phyloP scores from a whole-genome alignment of 257 asterid genomes.

The Linderniella brevidens region DNA sequence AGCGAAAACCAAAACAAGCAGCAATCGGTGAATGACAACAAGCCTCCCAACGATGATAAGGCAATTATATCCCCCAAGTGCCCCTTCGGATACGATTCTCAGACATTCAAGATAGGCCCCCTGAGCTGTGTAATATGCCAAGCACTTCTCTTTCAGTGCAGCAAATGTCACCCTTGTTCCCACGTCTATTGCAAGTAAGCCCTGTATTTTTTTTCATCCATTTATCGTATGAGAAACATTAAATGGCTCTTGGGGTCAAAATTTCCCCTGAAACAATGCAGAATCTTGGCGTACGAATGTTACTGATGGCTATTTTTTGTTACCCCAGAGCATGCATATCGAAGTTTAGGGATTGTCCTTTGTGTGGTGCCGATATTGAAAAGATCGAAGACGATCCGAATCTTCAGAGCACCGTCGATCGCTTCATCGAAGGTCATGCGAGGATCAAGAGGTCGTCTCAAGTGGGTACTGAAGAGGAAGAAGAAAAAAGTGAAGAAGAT shows the following conservation, averaged over 20 bases:
- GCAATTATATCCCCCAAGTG: slow-evolving; percentile 33
- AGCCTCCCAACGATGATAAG: slow-evolving; percentile 25
- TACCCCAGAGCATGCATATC: slow-evolving; percentile 63
- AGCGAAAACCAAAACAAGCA: slow-evolving; percentile 46
- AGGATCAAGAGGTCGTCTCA: slow-evolving; percentile 86
- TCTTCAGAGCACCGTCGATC: slow-evolving; percentile 83
- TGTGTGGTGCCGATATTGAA: slow-evolving; percentile 95
- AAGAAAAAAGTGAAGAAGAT: slow-evolving; percentile 32
- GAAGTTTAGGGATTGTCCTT: slow-evolving; percentile 81
- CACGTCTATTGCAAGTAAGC: slow-evolving; percentile 95
- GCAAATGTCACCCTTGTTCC: slow-evolving; percentile 85
- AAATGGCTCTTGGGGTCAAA: no score
- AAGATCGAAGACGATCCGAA: slow-evolving; percentile 66
- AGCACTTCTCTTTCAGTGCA: slow-evolving; percentile 80
- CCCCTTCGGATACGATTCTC: slow-evolving; percentile 58
- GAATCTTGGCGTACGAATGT: not conserved
- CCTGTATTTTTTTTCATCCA: not conserved
- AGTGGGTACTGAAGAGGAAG: slow-evolving; percentile 42
- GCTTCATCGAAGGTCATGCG: slow-evolving; percentile 96
- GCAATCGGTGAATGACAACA: slow-evolving; percentile 20
- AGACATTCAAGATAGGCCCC: slow-evolving; percentile 88
- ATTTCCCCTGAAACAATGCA: not conserved
- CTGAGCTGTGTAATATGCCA: slow-evolving; percentile 88
- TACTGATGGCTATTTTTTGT: slow-evolving; percentile 7
- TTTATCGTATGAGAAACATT: not conserved